Base-by-base conservation (phyloP, 2,329 filamentous ascomycete species). In the Epichloe brachyelytri region DNA sequence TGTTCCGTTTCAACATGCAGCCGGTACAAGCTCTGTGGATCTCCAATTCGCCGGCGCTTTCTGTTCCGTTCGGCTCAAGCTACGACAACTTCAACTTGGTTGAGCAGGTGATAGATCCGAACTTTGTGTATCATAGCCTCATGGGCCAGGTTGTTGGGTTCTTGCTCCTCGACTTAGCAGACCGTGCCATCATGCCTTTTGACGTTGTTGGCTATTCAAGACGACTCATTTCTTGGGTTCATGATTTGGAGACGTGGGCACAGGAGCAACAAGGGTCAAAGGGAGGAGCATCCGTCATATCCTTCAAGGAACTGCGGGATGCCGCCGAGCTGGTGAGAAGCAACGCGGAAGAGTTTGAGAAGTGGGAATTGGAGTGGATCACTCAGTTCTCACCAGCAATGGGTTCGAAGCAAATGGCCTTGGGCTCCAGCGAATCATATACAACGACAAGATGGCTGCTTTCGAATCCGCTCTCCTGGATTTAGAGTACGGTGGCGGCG, bases 21-120 rank as follows among this genome's bases (percentile, higher is more conserved):
- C 88, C 0, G 93, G 93, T 49, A 89, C 83, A 7, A 91, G 88
- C 43, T 90, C 86, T 11, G 74, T 98, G 51, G 89, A 97, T 64
- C 79, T 98, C 57, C 77, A 80, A 30, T 97, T 98, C 62, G 60
- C 71, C 38, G 86, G 85, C 43, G 71, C 77, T 7, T 7, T 67
- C 71, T 11, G 85, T 78, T 59, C 88, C 90, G 0, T 81, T 83
- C 48, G 83, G 89, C 66, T 90, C 85, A 54, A 93, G 86, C 68
- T 94, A 95, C 67, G 91, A 97, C 63, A 94, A 82, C 50, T 90
- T 86, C 59, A 84, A 89, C 43, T 91, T 88, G 83, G 88, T 97
- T 77, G 74, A 82, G 26, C 77, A 76, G 38, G 80, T 86, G 53
- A 83, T 86, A 20, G 93, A 98, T 63, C 88, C 88, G 0, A 83